These are phyloP conservation scores for Trametopsis cervina DNA, from an alignment of 768 basidiomycete genomes.

Conservation along the genomic window DNA sequence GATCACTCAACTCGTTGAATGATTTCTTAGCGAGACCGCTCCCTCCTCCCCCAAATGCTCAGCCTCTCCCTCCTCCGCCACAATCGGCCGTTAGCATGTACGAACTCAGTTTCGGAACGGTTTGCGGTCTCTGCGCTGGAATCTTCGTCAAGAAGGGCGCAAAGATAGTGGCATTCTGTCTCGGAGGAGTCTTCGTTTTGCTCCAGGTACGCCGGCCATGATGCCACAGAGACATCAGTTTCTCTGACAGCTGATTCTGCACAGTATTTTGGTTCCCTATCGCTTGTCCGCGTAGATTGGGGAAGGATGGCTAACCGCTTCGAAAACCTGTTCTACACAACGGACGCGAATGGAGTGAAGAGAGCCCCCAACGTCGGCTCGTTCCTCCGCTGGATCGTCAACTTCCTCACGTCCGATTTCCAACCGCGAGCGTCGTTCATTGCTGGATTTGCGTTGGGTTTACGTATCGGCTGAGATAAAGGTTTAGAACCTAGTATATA, in stretches of 20 bases:
- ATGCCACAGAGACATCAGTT: neutral
- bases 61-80: constrained; percentile 44
- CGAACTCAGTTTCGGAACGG: constrained; percentile 85
- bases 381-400: constrained; percentile 57
- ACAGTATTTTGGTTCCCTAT: constrained; percentile 75
- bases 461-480: constrained; percentile 61
- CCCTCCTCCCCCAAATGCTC: neutral
- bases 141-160: constrained; percentile 96
- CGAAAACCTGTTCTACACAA: constrained; percentile 66
- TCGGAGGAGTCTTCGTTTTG: constrained; percentile 89
- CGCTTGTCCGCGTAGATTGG: constrained; percentile 81
- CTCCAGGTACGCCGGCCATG: constrained; percentile 69
- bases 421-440: constrained; percentile 86
- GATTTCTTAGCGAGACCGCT: neutral
- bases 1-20: neutral
- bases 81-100: constrained; percentile 70
- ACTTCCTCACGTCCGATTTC: constrained; percentile 91
- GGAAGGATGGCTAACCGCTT: constrained; percentile 52
- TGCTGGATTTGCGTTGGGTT: constrained; percentile 73
- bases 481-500: too few species aligned
- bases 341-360: constrained; percentile 44
- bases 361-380: constrained; percentile 59
- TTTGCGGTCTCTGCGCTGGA: constrained; percentile 83
- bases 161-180: constrained; percentile 69
- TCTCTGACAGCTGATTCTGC: neutral